Evolutionary conservation across 495 filamentous ascomycete species (phyloP).

Genomic region (Daldinia vernicosa): DNA sequence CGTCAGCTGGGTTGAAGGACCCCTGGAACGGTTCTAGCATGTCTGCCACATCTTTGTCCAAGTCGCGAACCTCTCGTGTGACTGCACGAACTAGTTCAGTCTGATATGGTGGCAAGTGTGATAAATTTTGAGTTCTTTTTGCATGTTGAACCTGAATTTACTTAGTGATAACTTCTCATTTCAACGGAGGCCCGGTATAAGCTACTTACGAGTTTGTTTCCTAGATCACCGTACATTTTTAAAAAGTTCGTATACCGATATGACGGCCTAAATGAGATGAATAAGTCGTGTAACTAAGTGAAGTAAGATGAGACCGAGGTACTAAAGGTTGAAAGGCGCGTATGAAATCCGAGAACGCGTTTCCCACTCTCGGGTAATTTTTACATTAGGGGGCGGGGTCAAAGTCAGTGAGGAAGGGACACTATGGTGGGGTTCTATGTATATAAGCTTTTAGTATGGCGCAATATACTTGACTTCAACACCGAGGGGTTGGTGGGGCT

Average conservation of each 20-base stretch:
- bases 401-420: background rate
- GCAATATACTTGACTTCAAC: constrained; percentile 1
- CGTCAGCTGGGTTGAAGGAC: constrained; percentile 82
- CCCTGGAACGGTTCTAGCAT: constrained; percentile 84
- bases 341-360: constrained; percentile 16
- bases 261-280: background rate
- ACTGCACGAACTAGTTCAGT: constrained; percentile 89
- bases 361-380: constrained; percentile 4
- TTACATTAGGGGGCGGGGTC: constrained; percentile 6
- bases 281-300: background rate
- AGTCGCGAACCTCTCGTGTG: constrained; percentile 90
- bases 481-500: constrained; percentile 29
- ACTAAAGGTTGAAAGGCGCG: constrained; percentile 23
- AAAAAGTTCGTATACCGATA: background rate
- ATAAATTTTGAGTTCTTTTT: constrained; percentile 90
- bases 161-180: constrained; percentile 31
- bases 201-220: constrained; percentile 71
- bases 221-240: constrained; percentile 89
- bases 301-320: background rate
- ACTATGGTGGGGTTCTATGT: background rate
- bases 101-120: constrained; percentile 91
- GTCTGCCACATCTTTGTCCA: constrained; percentile 86
- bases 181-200: background rate
- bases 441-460: background rate
- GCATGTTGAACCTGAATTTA: constrained; percentile 85